Percentiles rank a stretch among this genome's conserved stretches.
Conservation (phyloP, 257 asterid genomes). For the Jasminum sambac region DNA sequence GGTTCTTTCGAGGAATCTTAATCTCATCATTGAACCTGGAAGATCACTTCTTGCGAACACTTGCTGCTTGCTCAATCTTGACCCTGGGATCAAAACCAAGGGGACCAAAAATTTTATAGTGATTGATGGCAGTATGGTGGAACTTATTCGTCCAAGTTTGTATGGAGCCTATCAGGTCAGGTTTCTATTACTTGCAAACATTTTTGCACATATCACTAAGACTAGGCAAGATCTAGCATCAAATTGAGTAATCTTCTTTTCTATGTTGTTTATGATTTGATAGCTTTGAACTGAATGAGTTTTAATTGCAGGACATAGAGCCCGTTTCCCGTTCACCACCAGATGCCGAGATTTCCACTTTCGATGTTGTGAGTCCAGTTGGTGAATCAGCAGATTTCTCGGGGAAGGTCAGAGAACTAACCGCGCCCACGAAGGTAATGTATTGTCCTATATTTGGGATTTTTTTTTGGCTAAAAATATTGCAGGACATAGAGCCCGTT, state of each 20-base stretch:
- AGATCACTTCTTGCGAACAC: constrained; percentile 94
- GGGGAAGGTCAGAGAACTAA: constrained; percentile 88
- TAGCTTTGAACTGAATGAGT: background rate
- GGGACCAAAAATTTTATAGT: constrained; percentile 88
- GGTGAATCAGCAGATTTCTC: constrained; percentile 97
- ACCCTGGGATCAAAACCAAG: constrained; percentile 90
- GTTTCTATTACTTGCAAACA: constrained; percentile 3
- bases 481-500: constrained; percentile 94
- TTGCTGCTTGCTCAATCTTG: constrained; percentile 86
- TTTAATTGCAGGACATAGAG: constrained; percentile 82
- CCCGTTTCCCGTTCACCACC: constrained; percentile 71
- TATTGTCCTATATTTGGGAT: background rate
- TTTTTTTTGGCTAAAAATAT: too few species aligned
- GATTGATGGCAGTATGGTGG: constrained; percentile 98
- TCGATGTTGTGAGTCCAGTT: constrained; percentile 92
- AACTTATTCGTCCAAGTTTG: constrained; percentile 94
- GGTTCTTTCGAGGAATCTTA: constrained; percentile 78
- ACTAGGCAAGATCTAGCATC: background rate
- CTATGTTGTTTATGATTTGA: background rate
- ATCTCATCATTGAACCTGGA: constrained; percentile 96
- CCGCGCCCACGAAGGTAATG: constrained; percentile 73
- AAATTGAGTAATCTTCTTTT: background rate
- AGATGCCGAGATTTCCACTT: constrained; percentile 58
- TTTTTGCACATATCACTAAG: background rate
- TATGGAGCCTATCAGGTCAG: constrained; percentile 89